phyloP scores from a whole-genome alignment of 2,329 filamentous ascomycete genomes.

The Cytospora leucostoma region DNA sequence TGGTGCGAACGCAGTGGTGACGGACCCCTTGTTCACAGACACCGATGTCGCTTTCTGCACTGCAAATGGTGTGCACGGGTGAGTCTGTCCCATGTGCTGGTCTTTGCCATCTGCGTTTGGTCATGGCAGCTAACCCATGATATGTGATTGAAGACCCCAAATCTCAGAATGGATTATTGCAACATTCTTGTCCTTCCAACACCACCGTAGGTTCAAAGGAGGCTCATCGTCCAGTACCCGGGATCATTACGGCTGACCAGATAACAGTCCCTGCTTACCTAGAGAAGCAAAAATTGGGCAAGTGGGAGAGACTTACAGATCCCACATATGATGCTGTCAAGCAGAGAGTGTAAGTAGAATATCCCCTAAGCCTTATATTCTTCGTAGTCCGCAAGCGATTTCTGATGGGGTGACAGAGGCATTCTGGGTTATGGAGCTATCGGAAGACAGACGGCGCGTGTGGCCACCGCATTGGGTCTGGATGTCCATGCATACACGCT shows the following conservation, averaged over 20 bases:
- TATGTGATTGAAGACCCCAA: slow-evolving; percentile 46
- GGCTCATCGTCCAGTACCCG: fast-evolving
- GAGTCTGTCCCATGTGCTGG: slow-evolving; percentile 28
- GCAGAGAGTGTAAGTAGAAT: slow-evolving; percentile 49
- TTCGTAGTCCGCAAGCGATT: fast-evolving
- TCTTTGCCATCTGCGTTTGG: not conserved
- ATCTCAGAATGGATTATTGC: slow-evolving; percentile 59
- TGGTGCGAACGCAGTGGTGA: slow-evolving; percentile 52
- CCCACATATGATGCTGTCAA: slow-evolving; percentile 47
- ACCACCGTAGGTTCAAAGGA: slow-evolving; percentile 43
- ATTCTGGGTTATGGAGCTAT: slow-evolving; percentile 59
- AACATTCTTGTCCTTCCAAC: slow-evolving; percentile 53
- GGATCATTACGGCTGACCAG: not conserved
- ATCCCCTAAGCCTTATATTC: too few relatives aligned
- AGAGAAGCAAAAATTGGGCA: slow-evolving; percentile 44
- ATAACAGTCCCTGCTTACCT: slow-evolving; percentile 48
- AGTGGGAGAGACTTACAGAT: slow-evolving; percentile 43
- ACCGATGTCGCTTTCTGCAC: slow-evolving; percentile 54
- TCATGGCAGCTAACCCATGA: not conserved
- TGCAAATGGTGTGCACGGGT: slow-evolving; percentile 61
- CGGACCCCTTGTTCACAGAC: slow-evolving; percentile 50
- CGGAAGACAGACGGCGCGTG: slow-evolving; percentile 54
- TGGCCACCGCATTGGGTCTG: slow-evolving; percentile 68
- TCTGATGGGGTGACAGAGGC: slow-evolving; percentile 39
- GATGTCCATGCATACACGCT: slow-evolving; percentile 75